phyloP scores from a whole-genome alignment of 164 flowering plant genomes.

The Vitis rupestris region DNA sequence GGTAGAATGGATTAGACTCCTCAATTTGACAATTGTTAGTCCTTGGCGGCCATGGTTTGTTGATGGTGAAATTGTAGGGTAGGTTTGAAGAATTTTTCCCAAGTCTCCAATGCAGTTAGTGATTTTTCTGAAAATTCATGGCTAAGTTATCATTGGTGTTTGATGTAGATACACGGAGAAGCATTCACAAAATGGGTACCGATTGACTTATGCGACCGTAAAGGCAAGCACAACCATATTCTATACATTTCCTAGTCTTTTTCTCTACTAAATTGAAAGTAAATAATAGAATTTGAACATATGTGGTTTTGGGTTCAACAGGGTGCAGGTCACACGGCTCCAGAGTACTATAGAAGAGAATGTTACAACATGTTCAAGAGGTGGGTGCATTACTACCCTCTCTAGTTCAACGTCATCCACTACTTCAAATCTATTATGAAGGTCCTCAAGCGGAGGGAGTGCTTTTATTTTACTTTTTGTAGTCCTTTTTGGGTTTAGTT shows the following conservation, averaged over 20 bases:
- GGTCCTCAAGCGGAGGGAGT: no score
- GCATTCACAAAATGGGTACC: not conserved
- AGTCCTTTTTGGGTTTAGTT: not conserved
- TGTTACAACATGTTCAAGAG: conserved; percentile 13
- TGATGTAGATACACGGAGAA: conserved; percentile 14
- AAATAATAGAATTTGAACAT: not conserved
- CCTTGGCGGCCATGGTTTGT: no score
- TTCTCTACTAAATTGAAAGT: not conserved
- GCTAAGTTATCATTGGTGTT: no score
- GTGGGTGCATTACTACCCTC: conserved; percentile 1
- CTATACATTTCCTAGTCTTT: not conserved
- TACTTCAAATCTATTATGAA: no score
- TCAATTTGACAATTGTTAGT: no score
- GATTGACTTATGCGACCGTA: conserved; percentile 19
- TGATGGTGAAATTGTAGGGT: no score
- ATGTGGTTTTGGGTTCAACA: not conserved
- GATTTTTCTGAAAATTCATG: no score
- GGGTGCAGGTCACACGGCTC: conserved; percentile 15
- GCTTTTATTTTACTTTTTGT: no score
- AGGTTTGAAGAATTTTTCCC: no score
- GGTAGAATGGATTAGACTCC: no score
- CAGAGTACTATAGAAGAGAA: conserved; percentile 14
- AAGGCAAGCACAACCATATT: conserved; percentile 10
- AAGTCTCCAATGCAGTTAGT: no score
- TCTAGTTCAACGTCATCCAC: no score